Evolutionary conservation across 345 rosid genomes (phyloP).

Genomic region (Salix udensis): DNA sequence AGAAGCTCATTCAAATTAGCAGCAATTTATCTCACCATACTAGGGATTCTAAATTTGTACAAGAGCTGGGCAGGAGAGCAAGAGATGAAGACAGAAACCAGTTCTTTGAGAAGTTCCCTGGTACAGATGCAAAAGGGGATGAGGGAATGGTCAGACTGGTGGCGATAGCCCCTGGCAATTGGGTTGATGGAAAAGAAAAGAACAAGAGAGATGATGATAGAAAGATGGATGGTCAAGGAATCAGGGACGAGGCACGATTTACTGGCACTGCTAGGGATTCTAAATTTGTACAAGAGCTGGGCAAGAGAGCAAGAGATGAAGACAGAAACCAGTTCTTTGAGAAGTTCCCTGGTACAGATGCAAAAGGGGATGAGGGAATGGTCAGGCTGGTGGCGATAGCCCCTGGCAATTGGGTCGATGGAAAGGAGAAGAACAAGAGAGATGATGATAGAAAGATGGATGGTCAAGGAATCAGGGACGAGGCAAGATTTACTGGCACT

Average conservation of each 20-base stretch:
- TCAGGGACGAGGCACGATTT: constrained; percentile 16
- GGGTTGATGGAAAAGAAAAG: constrained; percentile 31
- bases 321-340: constrained; percentile 38
- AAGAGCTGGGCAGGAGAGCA: constrained; percentile 57
- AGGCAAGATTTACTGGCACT: constrained; percentile 27
- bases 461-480: constrained; percentile 20
- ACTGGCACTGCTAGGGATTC: constrained; percentile 36
- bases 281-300: constrained; percentile 48
- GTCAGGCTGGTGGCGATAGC: constrained; percentile 20
- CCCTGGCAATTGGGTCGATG: constrained; percentile 18
- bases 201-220: constrained; percentile 30
- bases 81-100: constrained; percentile 40
- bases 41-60: constrained; percentile 39
- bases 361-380: constrained; percentile 22
- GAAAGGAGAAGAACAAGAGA: constrained; percentile 31
- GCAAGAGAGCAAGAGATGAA: constrained; percentile 48
- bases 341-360: constrained; percentile 21
- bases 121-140: constrained; percentile 23
- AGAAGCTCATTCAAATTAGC: constrained; percentile 23
- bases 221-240: constrained; percentile 28
- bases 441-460: constrained; percentile 32
- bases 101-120: constrained; percentile 29
- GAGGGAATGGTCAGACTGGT: constrained; percentile 18
- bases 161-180: constrained; percentile 15
- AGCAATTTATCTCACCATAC: constrained; percentile 9